Base-by-base conservation (phyloP, 2,329 filamentous ascomycete genomes). In the Fusarium beomiforme region DNA sequence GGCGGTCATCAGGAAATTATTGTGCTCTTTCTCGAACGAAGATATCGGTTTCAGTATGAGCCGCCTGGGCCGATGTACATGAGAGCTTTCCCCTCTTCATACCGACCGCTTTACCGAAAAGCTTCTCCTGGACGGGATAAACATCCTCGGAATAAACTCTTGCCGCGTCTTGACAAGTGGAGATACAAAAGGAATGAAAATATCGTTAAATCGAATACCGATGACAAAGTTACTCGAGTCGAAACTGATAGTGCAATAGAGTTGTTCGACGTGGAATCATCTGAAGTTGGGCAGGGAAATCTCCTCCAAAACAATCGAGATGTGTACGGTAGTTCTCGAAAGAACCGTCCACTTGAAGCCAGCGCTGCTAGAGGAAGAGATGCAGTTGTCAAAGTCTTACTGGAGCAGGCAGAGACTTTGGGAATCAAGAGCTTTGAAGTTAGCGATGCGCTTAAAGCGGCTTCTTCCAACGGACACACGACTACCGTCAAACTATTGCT, bases 1-100 rank as follows among this genome's bases (percentile, higher is more conserved):
- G 59, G 69, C n/a, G 69, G 67, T 0, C 67, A 70, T 8, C 10
- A 66, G 1, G 43, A 53, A 7, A 44, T 71, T 29, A 43, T 69
- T 2, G 19, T 43, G 23, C 39, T 68, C 2, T 59, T 69, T 6
- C 33, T 68, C 1, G 17, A 29, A n/a, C 49, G 44, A n/a, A 59
- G 54, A 2, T 64, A 58, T 14, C 29, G 5, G 4, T 37, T 29
- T 11, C 29, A 37, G 3, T 26, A 37, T 11, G 19, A 33, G 11
- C 39, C 41, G 3, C 53, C 39, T 2, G 10, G 13, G 6, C 53
- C 37, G 10, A 46, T n/a, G 29, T 56, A 34, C 21, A 46, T 7
- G 13, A 23, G 21, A 31, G 39, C 26, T 33, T 17, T 1, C 1
- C 39, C 53, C 14, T 46, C 53, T 5, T 8, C 10, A 4, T 58